Percentiles rank a stretch among this genome's conserved stretches.
These are phyloP conservation scores for Vigna trinervia DNA, from an alignment of 306 rosid species.

Conservation along the genomic window DNA sequence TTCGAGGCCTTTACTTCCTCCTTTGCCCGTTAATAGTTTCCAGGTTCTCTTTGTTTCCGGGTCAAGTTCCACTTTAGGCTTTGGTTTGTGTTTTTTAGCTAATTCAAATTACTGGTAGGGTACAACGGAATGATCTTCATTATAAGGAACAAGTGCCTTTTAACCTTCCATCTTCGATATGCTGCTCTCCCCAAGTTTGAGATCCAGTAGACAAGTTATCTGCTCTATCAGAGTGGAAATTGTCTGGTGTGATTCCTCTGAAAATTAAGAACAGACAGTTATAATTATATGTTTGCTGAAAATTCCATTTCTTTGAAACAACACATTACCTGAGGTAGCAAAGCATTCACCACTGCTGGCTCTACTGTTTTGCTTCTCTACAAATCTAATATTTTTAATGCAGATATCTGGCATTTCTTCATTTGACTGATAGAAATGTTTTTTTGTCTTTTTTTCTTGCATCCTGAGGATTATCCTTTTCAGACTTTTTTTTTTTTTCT, in stretches of 20 bases:
- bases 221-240: constrained; percentile 48
- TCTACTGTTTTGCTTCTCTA: constrained; percentile 41
- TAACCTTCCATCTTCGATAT: constrained; percentile 47
- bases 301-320: constrained; percentile 42
- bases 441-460: constrained; percentile 36
- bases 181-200: constrained; percentile 57
- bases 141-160: constrained; percentile 74
- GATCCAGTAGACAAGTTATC: constrained; percentile 54
- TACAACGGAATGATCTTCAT: constrained; percentile 68
- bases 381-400: constrained; percentile 42
- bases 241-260: constrained; percentile 54
- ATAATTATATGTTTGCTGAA: constrained; percentile 35
- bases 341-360: constrained; percentile 41
- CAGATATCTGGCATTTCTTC: constrained; percentile 44
- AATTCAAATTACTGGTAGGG: constrained; percentile 56
- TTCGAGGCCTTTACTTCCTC: constrained; percentile 55
- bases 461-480: constrained; percentile 42
- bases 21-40: constrained; percentile 91
- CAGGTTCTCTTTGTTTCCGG: constrained; percentile 86
- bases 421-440: constrained; percentile 43
- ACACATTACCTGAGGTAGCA: constrained; percentile 47
- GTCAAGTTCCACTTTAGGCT: constrained; percentile 91
- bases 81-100: constrained; percentile 63
- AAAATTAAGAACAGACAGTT: constrained; percentile 48
- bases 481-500: constrained; percentile 35